A percentile compares a stretch with the other conserved stretches of the same genome.
phyloP scores from a whole-genome alignment of 2,329 filamentous ascomycete genomes.

The Pseudomassariella vexata region DNA sequence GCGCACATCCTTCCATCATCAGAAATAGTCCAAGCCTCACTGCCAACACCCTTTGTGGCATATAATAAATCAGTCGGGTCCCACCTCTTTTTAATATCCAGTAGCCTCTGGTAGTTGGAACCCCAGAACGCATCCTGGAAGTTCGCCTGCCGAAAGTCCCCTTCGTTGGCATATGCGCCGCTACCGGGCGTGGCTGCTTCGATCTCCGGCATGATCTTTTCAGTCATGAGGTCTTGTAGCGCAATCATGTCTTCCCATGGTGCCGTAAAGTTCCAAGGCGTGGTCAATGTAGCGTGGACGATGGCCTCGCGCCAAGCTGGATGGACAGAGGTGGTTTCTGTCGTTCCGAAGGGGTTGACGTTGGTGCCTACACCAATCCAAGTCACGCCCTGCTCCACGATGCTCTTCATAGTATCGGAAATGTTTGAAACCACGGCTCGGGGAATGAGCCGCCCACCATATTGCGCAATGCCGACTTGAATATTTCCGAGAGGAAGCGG shows the following conservation, averaged over 20 bases:
- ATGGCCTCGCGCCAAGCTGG: conserved; percentile 27
- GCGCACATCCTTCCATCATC: conserved; percentile 30
- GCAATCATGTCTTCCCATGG: conserved; percentile 16
- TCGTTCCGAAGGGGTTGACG: conserved; percentile 17
- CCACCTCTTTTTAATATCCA: conserved; percentile 34
- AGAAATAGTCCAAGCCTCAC: conserved; percentile 32
- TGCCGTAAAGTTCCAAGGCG: conserved; percentile 15
- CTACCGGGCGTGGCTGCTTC: conserved; percentile 16
- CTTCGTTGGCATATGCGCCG: conserved; percentile 34
- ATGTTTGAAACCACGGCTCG: conserved; percentile 23
- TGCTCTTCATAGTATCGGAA: conserved; percentile 18
- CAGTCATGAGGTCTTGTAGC: conserved; percentile 22
- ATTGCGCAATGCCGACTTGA: conserved; percentile 25
- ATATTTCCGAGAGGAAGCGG: conserved; percentile 28
- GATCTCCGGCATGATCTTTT: conserved; percentile 20
- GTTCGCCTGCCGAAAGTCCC: conserved; percentile 27
- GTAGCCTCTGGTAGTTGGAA: conserved; percentile 25
- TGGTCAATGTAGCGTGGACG: conserved; percentile 12
- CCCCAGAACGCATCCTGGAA: conserved; percentile 31
- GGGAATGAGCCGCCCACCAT: conserved; percentile 28
- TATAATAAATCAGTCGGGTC: conserved; percentile 33
- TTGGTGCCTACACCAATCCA: conserved; percentile 24
- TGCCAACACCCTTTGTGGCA: conserved; percentile 33
- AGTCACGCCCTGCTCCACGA: conserved; percentile 23
- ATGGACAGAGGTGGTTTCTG: conserved; percentile 23